Conservation (phyloP, 2,329 filamentous ascomycete species). For the Ceratocystis cubensis region DNA sequence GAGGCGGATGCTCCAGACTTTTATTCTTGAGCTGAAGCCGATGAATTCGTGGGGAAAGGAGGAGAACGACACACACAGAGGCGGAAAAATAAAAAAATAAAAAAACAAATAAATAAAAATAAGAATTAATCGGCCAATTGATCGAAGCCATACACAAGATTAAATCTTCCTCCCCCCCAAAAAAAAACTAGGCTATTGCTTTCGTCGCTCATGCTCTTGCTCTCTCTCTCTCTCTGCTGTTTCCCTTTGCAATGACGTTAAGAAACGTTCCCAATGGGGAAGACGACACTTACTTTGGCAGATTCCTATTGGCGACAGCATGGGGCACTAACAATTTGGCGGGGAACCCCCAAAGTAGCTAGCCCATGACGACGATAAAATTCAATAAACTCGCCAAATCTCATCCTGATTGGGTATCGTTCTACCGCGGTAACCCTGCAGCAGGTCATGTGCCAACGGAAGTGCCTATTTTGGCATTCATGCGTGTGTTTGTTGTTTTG, state of each 20-base stretch:
- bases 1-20: constrained; percentile 17
- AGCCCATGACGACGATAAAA: not conserved
- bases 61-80: not conserved
- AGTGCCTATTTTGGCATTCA: constrained; percentile 6
- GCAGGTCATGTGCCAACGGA: constrained; percentile 4
- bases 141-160: not conserved
- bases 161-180: not conserved
- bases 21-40: constrained; percentile 15
- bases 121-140: not conserved
- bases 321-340: constrained; percentile 1
- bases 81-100: not conserved
- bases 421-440: not conserved
- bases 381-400: not conserved
- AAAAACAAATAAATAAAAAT: not conserved
- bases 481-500: constrained; percentile 1
- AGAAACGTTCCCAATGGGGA: constrained; percentile 7
- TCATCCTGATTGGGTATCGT: not conserved
- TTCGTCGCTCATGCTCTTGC: not conserved
- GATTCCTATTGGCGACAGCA: constrained; percentile 1
- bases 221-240: not conserved
- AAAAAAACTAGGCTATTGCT: not conserved
- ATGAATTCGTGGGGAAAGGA: constrained; percentile 5
- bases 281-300: constrained; percentile 2
- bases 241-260: not conserved
- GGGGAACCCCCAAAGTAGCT: not conserved